Base-by-base conservation (phyloP, 2,329 filamentous ascomycete genomes). In the Fusarium sp. region DNA sequence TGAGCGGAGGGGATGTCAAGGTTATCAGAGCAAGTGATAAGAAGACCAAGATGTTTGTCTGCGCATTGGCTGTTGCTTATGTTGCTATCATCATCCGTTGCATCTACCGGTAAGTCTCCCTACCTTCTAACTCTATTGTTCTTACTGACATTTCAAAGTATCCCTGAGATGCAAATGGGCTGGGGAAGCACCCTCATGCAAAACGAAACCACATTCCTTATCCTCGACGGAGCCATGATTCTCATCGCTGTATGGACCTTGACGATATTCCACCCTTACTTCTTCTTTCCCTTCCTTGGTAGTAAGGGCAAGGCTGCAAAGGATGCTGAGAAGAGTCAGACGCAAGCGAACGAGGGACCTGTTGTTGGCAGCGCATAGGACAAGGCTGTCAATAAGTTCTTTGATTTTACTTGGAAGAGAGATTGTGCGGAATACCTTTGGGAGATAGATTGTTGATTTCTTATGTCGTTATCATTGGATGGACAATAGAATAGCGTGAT, bases 91-190 rank as follows among this genome's bases (percentile, higher is more conserved):
- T 72, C 7, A 56, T 72, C 13, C 70, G 70, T 57, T 72, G 70
- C 25, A 67, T 72, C 12, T 72, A 72, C 6, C 70, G 70, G 70
- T 65, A 59, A 30, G 66, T 18, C 5, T 1, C 1, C 2, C 5
- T 6, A n/a, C 4, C 0, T 3, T 3, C 8, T 2, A 4, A 13
- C 8, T n/a, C 3, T 3, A 2, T 22, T 22, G 1, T 20, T 2
- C 12, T 8, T 3, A n/a, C 54, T 70, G 6, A 71, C 15, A 6
- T 0, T 3, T 1, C 0, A 56, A 9, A 72, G 69, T 58, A 67
- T 72, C 3, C 70, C 70, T 0, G 70, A 72, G 10, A 72, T 72
- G 69, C 62, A 70, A 5, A 72, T 72, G 70, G 70, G 70, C 2
- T 72, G 70, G 70, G 70, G 70, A 0, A 72, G 69, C 13, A 29